Percentiles rank a stretch among this genome's conserved stretches.
Evolutionary conservation across 352 stramenopile genomes (phyloP).

Genomic region (Pythium sukuiense): DNA sequence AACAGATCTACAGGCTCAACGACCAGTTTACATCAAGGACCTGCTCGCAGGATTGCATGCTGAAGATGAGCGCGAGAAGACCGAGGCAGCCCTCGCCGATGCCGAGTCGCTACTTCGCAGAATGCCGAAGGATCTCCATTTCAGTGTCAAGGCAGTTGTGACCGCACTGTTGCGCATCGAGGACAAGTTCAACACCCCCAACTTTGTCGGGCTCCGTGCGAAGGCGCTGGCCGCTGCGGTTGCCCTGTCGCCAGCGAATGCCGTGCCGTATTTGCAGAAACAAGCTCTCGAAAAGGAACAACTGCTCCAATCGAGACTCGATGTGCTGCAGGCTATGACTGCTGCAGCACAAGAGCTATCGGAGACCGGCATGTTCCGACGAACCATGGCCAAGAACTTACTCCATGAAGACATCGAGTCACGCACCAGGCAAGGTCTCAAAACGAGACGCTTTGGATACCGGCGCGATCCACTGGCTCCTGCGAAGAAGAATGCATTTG

Average conservation of each 20-base stretch:
- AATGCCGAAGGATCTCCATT: conserved; percentile 59
- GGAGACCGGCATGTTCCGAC: conserved; percentile 42
- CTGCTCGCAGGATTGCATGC: conserved; percentile 49
- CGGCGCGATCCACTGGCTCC: conserved; percentile 46
- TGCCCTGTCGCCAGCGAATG: conserved; percentile 41
- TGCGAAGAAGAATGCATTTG: conserved; percentile 67
- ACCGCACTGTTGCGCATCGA: conserved; percentile 64
- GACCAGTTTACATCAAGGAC: conserved; percentile 76
- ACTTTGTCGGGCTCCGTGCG: conserved; percentile 49
- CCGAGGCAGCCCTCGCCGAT: conserved; percentile 49
- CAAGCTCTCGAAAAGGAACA: conserved; percentile 77
- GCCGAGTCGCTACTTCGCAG: conserved; percentile 56
- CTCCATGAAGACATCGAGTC: conserved; percentile 46
- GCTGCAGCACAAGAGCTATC: conserved; percentile 64
- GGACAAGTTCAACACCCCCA: conserved; percentile 65
- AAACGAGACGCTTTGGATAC: conserved; percentile 72
- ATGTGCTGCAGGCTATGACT: conserved; percentile 60
- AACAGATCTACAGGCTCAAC: conserved; percentile 53
- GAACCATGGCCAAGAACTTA: conserved; percentile 36
- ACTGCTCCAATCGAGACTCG: conserved; percentile 68
- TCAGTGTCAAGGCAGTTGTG: conserved; percentile 53
- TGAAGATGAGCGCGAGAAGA: conserved; percentile 63
- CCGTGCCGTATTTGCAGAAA: conserved; percentile 53
- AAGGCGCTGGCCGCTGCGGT: conserved; percentile 53
- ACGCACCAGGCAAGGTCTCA: conserved; percentile 51